Evolutionary conservation across 176 grass and related monocot genomes (phyloP), one percentile per base, ranked within the genome.

Genomic region (Paspalum vaginatum): DNA sequence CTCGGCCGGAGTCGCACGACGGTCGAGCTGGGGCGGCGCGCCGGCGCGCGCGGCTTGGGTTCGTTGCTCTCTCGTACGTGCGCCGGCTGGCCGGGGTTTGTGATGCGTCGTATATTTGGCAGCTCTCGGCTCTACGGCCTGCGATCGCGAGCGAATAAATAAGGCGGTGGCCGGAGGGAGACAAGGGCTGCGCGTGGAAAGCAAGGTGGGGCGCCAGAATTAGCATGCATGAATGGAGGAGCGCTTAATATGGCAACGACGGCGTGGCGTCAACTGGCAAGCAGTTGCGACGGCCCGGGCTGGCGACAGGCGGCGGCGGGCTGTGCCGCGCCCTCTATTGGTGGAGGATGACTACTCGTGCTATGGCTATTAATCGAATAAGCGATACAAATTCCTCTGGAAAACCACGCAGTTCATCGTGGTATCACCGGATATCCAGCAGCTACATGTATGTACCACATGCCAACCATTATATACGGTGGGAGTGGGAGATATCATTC

Each of bases 211-310:
- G 8, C 68, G 44, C 67, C 67, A 15, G 51, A 15, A 51, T 71
- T 71, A 71, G 68, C 22, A 71, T 45, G n/a, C n/a, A n/a, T n/a
- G n/a, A n/a, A n/a, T n/a, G n/a, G n/a, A n/a, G 44, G 22, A 7
- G 60, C 22, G 67, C 68, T 70, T 70, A 70, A 50, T 50, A 50
- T 27, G 68, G 65, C 61, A 60, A 22, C 57, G 22, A 60, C 57
- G 57, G 57, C 22, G 57, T 60, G 57, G 57, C 57, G 57, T 59
- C 56, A 59, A 60, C 57, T 26, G n/a, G n/a, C 22, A 59, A n/a
- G n/a, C n/a, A n/a, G n/a, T n/a, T n/a, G n/a, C n/a, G n/a, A n/a
- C 32, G 32, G 32, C 32, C 32, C 3, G 2, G 32, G 32, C 32
- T 32, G 32, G 32, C 32, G 32, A 3, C 32, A 3, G 32, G 32